Base-by-base conservation (phyloP, 805 yeast species). In the Priceomyces medius region DNA sequence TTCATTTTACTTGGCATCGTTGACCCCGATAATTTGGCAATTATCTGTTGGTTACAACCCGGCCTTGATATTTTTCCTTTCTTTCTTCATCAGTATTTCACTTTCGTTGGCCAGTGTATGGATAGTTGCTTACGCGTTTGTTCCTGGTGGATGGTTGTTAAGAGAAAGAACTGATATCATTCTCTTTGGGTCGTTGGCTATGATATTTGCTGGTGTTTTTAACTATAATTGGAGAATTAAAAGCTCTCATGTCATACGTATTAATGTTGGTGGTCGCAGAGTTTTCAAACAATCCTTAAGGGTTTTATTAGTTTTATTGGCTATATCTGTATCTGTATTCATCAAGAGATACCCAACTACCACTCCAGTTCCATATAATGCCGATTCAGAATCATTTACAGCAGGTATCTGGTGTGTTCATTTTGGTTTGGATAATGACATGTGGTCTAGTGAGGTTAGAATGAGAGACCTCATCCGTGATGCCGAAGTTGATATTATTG, bases 351-450 rank as follows among this genome's bases (percentile, higher is more conserved):
- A 64, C 12, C 81, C 80, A 23, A 89, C 90, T 10, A 61, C 62
- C 41, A 89, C 93, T 8, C 76, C 78, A 52, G 85, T 82, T 24
- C 75, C 74, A 24, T 65, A 54, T 47, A 61, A 70, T 45, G 54
- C 42, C 16, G 73, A 73, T n/a, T 74, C 87, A 2, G 77, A 81
- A 50, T 61, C 87, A 3, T 77, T 93, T 53, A 89, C 97, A 1
- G 90, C 97, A 2, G 99, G 98, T 60, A 90, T 93, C 46, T 93
- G 99, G 99, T 91, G 98, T 17, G 83, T 93, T 49, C 99, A 93
- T 67, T 93, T 93, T 59, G 99, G 97, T 18, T 74, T 93, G 38
- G 99, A 93, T 61, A 93, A 93, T 62, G 96, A 89, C 59, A 85
- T 93, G 93, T 93, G 99, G 99, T 91, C 95, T 0, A 80, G 89